phyloP scores from a whole-genome alignment of 1,284 basidiomycete species.

The Trichosporon ovoides region DNA sequence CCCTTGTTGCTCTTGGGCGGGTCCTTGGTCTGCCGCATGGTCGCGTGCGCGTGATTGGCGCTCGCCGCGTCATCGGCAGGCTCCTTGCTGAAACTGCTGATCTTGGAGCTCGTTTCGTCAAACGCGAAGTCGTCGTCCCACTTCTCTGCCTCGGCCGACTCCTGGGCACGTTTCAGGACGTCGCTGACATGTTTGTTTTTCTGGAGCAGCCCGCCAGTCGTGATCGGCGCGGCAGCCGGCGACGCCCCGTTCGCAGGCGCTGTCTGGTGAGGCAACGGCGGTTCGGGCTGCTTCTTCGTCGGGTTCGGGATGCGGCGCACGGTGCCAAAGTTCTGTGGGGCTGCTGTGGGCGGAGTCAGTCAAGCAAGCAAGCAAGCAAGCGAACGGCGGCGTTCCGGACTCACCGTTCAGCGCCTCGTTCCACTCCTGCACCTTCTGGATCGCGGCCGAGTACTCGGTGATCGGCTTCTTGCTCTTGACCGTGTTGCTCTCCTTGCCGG shows the following conservation, averaged over 20 bases:
- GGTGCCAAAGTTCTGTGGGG: conserved; percentile 48
- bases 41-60: conserved; percentile 36
- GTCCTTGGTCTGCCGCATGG: conserved; percentile 27
- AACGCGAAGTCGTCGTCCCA: conserved; percentile 95
- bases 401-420: conserved; percentile 89
- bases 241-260: neutral
- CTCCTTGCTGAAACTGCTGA: conserved; percentile 2
- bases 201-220: conserved; percentile 28
- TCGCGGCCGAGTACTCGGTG: conserved; percentile 84
- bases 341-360: conserved; percentile 43
- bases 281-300: conserved; percentile 5
- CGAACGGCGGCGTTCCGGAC: too few relatives aligned
- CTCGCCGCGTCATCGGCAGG: neutral
- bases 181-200: conserved; percentile 68
- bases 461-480: conserved; percentile 55
- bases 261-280: neutral
- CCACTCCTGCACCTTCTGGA: conserved; percentile 94
- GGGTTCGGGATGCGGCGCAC: conserved; percentile 20
- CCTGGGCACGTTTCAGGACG: conserved; percentile 34
- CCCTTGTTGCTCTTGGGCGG: conserved; percentile 7
- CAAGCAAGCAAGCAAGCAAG: conserved; percentile 44
- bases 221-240: neutral
- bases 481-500: conserved; percentile 39
- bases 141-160: conserved; percentile 29
- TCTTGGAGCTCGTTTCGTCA: conserved; percentile 56